Evolutionary conservation across 148 eudicot species (phyloP).

Genomic region (Fagopyrum tataricum): DNA sequence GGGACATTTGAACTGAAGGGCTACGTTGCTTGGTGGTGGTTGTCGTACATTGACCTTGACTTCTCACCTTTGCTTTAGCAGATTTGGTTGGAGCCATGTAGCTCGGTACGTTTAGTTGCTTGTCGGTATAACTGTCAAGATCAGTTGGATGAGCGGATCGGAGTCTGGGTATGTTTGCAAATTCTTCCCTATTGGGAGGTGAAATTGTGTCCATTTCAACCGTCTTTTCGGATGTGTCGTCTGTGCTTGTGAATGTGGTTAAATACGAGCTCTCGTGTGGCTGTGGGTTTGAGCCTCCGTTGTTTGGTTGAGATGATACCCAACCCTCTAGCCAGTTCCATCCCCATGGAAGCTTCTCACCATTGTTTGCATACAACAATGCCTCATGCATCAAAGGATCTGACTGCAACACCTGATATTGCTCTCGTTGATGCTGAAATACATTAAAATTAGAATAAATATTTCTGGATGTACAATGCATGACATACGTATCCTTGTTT

Average conservation of each 20-base stretch:
- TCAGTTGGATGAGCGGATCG: neutral
- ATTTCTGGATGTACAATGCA: neutral
- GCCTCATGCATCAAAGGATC: slow-evolving; percentile 6
- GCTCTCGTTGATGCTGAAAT: slow-evolving; percentile 8
- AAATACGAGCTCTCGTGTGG: slow-evolving; percentile 13
- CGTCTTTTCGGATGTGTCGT: slow-evolving; percentile 11
- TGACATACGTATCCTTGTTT: neutral
- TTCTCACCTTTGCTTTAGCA: slow-evolving; percentile 8
- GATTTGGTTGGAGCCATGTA: slow-evolving; percentile 16
- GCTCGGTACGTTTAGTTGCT: neutral
- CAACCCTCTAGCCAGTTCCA: slow-evolving; percentile 8
- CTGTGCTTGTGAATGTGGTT: slow-evolving; percentile 8
- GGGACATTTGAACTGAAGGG: slow-evolving; percentile 5
- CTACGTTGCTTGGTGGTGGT: neutral
- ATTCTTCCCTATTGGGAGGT: slow-evolving; percentile 5
- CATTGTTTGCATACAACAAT: neutral
- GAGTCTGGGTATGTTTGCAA: slow-evolving; percentile 2
- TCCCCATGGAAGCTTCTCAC: slow-evolving; percentile 11
- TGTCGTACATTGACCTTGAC: neutral
- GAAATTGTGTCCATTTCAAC: slow-evolving; percentile 11
- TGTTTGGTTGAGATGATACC: slow-evolving; percentile 8
- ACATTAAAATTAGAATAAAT: neutral
- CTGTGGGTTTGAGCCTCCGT: neutral
- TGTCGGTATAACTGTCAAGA: neutral
- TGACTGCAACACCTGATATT: neutral